A percentile compares a stretch with the other conserved stretches of the same genome.
phyloP scores from a whole-genome alignment of 75 land plant genomes.

The Pinus tabuliformis region DNA sequence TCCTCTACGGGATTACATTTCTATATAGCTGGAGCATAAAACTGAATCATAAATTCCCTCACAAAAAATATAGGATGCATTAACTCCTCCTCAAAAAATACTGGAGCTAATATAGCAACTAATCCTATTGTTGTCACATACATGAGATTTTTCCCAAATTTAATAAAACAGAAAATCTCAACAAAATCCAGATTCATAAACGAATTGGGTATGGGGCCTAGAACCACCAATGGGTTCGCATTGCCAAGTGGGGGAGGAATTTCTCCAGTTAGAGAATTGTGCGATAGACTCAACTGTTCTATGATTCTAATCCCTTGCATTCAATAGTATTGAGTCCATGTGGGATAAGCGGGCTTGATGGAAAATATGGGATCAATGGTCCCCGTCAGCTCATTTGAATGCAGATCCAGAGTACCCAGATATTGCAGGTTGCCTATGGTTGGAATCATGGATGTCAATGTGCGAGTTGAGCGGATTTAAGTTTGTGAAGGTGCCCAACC shows the following conservation, averaged over 20 bases:
- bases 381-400: slow-evolving; percentile 28
- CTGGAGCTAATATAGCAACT: too few species aligned
- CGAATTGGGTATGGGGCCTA: slow-evolving; percentile 24
- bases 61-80: too few species aligned
- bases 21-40: too few species aligned
- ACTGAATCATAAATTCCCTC: too few species aligned
- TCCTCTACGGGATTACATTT: too few species aligned
- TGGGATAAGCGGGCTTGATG: slow-evolving; percentile 3
- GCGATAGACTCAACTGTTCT: slow-evolving; percentile 26
- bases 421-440: slow-evolving; percentile 11
- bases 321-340: slow-evolving; percentile 5
- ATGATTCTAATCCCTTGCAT: slow-evolving; percentile 4
- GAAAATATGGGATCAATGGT: slow-evolving; percentile 12
- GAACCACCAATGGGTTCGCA: slow-evolving; percentile 11
- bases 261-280: slow-evolving; percentile 23
- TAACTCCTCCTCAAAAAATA: too few species aligned
- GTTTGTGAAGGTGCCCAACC: slow-evolving; percentile 26
- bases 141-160: too few species aligned
- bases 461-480: slow-evolving; percentile 23
- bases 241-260: slow-evolving; percentile 24
- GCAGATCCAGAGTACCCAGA: slow-evolving; percentile 30
- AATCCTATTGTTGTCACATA: too few species aligned
- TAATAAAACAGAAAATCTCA: too few species aligned
- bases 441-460: slow-evolving; percentile 17
- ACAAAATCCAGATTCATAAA: slow-evolving; percentile 6